Base-by-base conservation (phyloP, 176 grass and related monocot species). In the Hyparrhenia diplandra region DNA sequence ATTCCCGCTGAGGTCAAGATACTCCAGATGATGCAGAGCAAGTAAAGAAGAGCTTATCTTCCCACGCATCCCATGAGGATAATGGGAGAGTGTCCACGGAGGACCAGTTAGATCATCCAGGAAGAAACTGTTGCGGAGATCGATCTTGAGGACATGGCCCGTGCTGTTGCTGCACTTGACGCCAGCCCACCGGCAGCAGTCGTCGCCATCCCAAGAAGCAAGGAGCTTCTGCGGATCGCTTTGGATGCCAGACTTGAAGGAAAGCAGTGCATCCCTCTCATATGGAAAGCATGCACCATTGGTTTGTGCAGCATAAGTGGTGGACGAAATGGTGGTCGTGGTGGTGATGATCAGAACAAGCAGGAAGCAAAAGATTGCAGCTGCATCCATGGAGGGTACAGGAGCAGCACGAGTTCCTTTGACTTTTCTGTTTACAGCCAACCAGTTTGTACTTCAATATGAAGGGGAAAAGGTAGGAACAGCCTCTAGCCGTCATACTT, bases 1-100 rank as follows among this genome's bases (percentile, higher is more conserved):
- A 21, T 90, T 87, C 6, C 46, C 73, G 32, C 75, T 91, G 3
- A 91, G 75, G 46, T 84, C 80, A 3, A 90, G 84, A 11, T 83
- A 64, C 17, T 57, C 42, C n/a, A 90, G 4, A 46, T 90, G 27
- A 10, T 41, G 24, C 4, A 90, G 28, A 9, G 24, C 28, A 25
- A 87, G 14, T 13, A 90, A 60, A 64, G 74, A 65, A 43, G 79
- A 32, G 45, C 59, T 78, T 25, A 87, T 74, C 60, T 88, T 24
- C 12, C 90, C 86, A 2, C 13, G 6, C 63, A 35, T 35, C 31
- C 30, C 31, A 13, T 45, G 29, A 16, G 29, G 5, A 35, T 20
- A 8, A 16, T 20, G 0, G 16, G 16, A 65, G 30, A 10, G 16
- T 10, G 21, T 2, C 12, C n/a, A n/a, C n/a, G 8, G 17, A 4